phyloP scores from a whole-genome alignment of 2,329 filamentous ascomycete species.

The Talaromyces piceae region DNA sequence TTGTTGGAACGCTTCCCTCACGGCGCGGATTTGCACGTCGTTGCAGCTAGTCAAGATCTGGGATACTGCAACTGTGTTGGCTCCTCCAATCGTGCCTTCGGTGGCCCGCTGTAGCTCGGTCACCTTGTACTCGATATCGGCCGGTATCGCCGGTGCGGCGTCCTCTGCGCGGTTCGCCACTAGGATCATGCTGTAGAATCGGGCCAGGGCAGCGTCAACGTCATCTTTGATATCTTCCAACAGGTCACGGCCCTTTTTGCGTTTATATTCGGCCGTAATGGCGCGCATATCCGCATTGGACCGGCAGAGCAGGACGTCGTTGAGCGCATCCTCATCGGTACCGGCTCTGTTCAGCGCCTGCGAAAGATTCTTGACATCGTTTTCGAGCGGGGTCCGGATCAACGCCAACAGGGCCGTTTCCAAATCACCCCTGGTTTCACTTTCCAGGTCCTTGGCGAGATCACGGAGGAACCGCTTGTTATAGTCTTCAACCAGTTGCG shows the following conservation, averaged over 20 bases:
- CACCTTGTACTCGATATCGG: slow-evolving; percentile 68
- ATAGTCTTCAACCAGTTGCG: slow-evolving; percentile 60
- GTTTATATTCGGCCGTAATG: slow-evolving; percentile 73
- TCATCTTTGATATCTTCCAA: slow-evolving; percentile 69
- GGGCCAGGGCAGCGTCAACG: slow-evolving; percentile 76
- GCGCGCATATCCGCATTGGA: slow-evolving; percentile 81
- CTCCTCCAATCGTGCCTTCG: slow-evolving; percentile 53
- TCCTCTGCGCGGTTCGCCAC: slow-evolving; percentile 70
- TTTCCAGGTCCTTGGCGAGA: slow-evolving; percentile 68
- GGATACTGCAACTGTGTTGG: slow-evolving; percentile 53
- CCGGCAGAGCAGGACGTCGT: slow-evolving; percentile 75
- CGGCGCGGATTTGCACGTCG: slow-evolving; percentile 76
- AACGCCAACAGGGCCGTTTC: slow-evolving; percentile 65
- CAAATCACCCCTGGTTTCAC: slow-evolving; percentile 69
- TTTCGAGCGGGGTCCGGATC: slow-evolving; percentile 66
- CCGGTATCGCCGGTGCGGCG: slow-evolving; percentile 61
- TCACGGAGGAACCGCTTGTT: slow-evolving; percentile 57
- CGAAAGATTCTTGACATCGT: slow-evolving; percentile 65
- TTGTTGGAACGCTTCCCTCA: slow-evolving; percentile 65
- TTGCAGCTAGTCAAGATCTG: slow-evolving; percentile 67
- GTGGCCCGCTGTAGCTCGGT: slow-evolving; percentile 70
- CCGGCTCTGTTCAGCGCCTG: slow-evolving; percentile 70
- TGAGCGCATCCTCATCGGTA: slow-evolving; percentile 78
- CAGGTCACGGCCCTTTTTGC: slow-evolving; percentile 58
- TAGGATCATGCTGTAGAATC: slow-evolving; percentile 76